These are phyloP conservation scores for Trichoderma asperelloides DNA, from an alignment of 495 filamentous ascomycete species.

Conservation along the genomic window DNA sequence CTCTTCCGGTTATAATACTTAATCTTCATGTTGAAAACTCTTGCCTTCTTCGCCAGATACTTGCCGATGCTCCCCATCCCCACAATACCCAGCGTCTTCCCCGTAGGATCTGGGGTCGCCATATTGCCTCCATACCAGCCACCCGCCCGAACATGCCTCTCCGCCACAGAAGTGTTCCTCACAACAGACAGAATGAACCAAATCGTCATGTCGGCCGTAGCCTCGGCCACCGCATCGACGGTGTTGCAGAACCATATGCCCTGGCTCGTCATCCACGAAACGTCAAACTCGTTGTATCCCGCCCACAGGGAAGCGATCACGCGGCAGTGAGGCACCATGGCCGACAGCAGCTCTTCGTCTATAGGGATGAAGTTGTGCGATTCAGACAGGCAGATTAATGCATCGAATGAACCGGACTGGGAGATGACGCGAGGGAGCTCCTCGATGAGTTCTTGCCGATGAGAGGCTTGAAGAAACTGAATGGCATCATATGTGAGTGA, in stretches of 20 bases:
- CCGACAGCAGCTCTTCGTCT: neutral
- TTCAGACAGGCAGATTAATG: neutral
- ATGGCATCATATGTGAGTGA: neutral
- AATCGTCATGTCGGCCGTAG: constrained; percentile 69
- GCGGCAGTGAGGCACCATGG: neutral
- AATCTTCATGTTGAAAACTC: constrained; percentile 58
- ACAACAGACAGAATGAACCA: constrained; percentile 72
- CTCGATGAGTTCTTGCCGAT: neutral
- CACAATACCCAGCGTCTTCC: constrained; percentile 65
- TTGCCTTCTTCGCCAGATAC: constrained; percentile 47
- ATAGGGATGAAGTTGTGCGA: neutral
- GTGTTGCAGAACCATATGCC: constrained; percentile 68
- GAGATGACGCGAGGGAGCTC: neutral
- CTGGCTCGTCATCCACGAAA: neutral
- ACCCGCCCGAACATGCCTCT: constrained; percentile 53
- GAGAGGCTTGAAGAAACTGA: neutral
- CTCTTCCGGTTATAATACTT: constrained; percentile 57
- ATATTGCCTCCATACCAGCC: constrained; percentile 44
- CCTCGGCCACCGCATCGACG: constrained; percentile 68
- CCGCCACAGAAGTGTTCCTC: constrained; percentile 56
- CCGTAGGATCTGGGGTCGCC: constrained; percentile 54
- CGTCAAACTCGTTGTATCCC: constrained; percentile 1
- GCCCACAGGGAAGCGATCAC: neutral
- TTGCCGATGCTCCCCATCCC: constrained; percentile 64
- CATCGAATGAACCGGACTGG: neutral